Evolutionary conservation across 73 alveolate species (phyloP), one percentile per base, ranked within the genome.

Genomic region (Uronychia binucleata): DNA sequence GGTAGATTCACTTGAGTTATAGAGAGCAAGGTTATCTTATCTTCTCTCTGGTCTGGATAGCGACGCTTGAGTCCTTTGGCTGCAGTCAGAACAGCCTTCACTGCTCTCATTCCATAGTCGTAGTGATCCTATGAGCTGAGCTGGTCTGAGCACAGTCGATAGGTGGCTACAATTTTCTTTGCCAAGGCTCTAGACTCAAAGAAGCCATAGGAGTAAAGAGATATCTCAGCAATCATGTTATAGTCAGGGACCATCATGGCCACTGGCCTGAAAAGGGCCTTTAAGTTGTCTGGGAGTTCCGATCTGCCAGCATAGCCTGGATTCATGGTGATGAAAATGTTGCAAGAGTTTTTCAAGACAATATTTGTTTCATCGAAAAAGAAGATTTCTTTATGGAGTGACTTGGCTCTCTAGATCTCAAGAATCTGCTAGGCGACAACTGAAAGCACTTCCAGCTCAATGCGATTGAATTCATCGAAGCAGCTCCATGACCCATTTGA

Each of bases 291-390:
- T 74, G 98, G 98, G 85, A 97, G 89, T 81, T 97, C 99, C 30
- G 99, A 91, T 85, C 99, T 93, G n/a, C 99, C 99, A 60, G 98
- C 99, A 94, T 97, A 97, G 57, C 98, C 99, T n/a, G 99, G 99
- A 91, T 97, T 97, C 99, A 97, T 97, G 26, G 99, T 97, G 81
- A 97, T 97, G 84, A 97, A 97, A n/a, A 97, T 97, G 80, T 96
- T 91, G 82, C 97, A 97, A 34, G 98, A 90, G 34, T 96, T 94
- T 86, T 95, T 87, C 75, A 97, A 89, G 58, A 86, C 83, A 67
- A 96, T 93, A 26, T 89, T 95, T 78, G 98, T 83, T 14, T 96
- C 99, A 86, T 96, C 99, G 88, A 97, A 97, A 35, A 31, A 84
- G 85, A 97, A 88, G 79, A 85, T 93, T 13, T 94, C 89, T 90